Evolutionary conservation across 31 red algal species (phyloP), one percentile per base, ranked within the genome.

Genomic region (Endocladia muricata): DNA sequence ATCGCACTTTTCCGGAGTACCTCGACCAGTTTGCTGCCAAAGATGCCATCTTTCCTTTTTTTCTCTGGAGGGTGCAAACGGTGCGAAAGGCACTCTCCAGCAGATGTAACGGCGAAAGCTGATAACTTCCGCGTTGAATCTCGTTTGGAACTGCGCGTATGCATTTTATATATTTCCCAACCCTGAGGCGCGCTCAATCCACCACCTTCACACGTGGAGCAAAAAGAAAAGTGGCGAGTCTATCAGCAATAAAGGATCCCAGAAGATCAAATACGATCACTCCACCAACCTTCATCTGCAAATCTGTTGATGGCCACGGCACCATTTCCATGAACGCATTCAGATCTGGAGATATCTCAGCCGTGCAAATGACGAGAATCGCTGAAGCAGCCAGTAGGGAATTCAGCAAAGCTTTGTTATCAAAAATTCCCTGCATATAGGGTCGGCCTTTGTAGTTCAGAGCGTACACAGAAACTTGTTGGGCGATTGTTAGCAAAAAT

Each of bases 361-460:
- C 70, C 13, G 84, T 77, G 73, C 83, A 84, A 44, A 88, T 52
- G 7, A 67, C 11, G 7, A 94, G 72, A 54, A 94, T 76, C 28
- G 32, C 81, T 32, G 55, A 74, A 31, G 64, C 81, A 8, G 42
- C 35, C 11, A 75, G 28, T 0, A 94, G 81, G 52, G 86, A 69
- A 37, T 86, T 58, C 13, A 90, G 43, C 36, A 99, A 73, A 13
- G 52, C 41, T 61, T 88, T 84, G 58, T 96, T 93, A 33, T 99
- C 86, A 19, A 29, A 35, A 13, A 99, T 59, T 51, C 86, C 90
- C 63, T 96, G 86, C 97, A 99, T 99, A 67, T 77, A 94, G 8
- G 97, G 97, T 32, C 86, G 60, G 3, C 97, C 97, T 44, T 88
- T 93, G 79, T 99, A 99, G 54, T 99, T 99, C 47, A 88, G 74